Evolutionary conservation across 768 basidiomycete genomes (phyloP), one percentile per base, ranked within the genome.

Genomic region (Auricularia cornea): DNA sequence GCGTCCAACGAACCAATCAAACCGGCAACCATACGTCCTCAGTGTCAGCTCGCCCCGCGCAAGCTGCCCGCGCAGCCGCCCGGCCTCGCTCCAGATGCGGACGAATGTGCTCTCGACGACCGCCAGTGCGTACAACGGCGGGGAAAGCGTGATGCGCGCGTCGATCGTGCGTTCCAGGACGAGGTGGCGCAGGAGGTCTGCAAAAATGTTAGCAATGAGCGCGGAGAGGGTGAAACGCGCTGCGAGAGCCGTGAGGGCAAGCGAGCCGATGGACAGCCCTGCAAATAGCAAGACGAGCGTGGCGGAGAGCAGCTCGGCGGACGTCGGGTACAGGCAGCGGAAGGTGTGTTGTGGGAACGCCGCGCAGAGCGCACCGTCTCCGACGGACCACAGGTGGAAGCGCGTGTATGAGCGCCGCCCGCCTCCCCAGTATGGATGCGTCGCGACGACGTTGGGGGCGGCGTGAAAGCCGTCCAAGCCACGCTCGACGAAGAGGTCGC

Each of bases 331-430:
- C 29, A 70, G 68, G 66, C 83, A 81, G 28, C 68, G 59, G 68
- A 83, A 85, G 12, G 74, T 70, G 64, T 77, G 69, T 30, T 80
- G 70, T 1, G 84, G 83, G 62, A 81, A 84, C 66, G 76, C 68
- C 60, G 70, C 77, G 66, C 83, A 69, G 28, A 87, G 76, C 0
- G 73, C 76, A 0, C 83, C 84, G 30, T 86, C 85, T 2, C 84
- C 84, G 56, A 79, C 76, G 1, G 81, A 77, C 84, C 85, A 85
- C 78, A 79, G 81, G 64, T 81, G 82, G 65, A 85, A 85, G 23
- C 84, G 71, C 75, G 71, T 77, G 64, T 86, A 85, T 0, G 79
- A 71, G 18, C 77, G 68, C 8, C 66, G 64, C 2, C 83, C 85
- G 3, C 68, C 67, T 56, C 78, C 74, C 84, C 84, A 85, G 79